A percentile compares a stretch with the other conserved stretches of the same genome.
These are phyloP conservation scores for Dendrostoma leiphaemia DNA, from an alignment of 2,329 filamentous ascomycete genomes.

Conservation along the genomic window DNA sequence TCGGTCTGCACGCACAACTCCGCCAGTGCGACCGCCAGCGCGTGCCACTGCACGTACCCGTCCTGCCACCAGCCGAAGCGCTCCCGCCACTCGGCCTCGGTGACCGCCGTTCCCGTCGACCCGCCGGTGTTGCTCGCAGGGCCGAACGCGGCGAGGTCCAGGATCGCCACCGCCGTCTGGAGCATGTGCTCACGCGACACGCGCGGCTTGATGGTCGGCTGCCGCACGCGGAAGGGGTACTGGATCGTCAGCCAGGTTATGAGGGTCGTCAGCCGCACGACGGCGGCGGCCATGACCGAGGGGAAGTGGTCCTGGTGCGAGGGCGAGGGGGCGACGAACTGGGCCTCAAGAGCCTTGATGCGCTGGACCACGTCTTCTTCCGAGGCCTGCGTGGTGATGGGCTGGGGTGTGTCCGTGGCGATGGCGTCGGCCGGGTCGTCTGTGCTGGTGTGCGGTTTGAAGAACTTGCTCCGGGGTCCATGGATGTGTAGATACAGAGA, in stretches of 20 bases:
- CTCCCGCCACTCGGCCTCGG: conserved; percentile 19
- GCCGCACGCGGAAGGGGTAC: conserved; percentile 39
- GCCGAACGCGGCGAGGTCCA: conserved; percentile 37
- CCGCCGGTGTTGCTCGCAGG: conserved; percentile 30
- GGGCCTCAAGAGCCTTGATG: conserved; percentile 36
- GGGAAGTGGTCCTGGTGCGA: conserved; percentile 29
- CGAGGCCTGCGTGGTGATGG: conserved; percentile 21
- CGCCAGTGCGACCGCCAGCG: conserved; percentile 50
- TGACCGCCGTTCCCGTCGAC: too few relatives aligned
- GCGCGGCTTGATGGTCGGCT: conserved; percentile 26
- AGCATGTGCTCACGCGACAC: conserved; percentile 42
- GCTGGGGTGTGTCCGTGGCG: neutral
- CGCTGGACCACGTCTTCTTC: conserved; percentile 40
- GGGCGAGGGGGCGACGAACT: conserved; percentile 34
- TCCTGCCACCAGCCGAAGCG: conserved; percentile 48
- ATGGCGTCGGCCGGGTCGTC: neutral
- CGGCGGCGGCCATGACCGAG: conserved; percentile 37
- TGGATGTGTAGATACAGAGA: conserved; percentile 37
- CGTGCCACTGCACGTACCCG: conserved; percentile 54
- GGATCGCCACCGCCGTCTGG: conserved; percentile 44
- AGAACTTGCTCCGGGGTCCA: conserved; percentile 28
- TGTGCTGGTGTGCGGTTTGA: conserved; percentile 15
- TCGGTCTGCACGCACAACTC: conserved; percentile 48
- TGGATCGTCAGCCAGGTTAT: conserved; percentile 46
- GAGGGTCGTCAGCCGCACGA: conserved; percentile 41